phyloP scores from a whole-genome alignment of 495 filamentous ascomycete species.

The Sordaria brevicollis region DNA sequence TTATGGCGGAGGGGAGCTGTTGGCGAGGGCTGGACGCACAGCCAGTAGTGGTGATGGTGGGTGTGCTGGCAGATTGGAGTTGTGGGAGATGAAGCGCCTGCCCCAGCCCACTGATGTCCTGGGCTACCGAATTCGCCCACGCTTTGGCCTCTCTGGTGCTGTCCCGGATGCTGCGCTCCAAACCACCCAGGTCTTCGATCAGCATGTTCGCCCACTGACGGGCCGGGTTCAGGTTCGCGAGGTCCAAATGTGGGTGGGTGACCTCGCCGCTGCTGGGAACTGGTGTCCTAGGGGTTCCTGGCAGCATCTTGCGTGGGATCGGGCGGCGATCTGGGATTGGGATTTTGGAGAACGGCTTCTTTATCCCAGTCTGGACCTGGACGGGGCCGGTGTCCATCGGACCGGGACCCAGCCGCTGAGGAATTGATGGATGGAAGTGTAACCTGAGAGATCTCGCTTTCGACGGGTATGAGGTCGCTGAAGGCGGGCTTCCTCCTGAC shows the following conservation, averaged over 20 bases:
- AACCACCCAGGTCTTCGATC: conserved; percentile 10
- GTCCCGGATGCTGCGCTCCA: conserved; percentile 3
- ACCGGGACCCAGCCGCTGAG: conserved; percentile 1
- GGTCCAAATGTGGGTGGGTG: neutral
- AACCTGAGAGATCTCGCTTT: conserved; percentile 6
- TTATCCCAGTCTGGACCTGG: neutral
- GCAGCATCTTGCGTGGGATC: neutral
- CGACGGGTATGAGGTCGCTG: conserved; percentile 24
- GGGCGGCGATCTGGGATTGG: neutral
- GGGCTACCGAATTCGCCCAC: neutral
- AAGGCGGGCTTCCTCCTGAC: conserved; percentile 6
- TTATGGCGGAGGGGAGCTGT: neutral
- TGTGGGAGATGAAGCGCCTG: neutral
- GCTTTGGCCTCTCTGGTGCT: conserved; percentile 2
- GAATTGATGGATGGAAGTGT: conserved; percentile 6
- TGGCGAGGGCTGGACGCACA: conserved; percentile 19
- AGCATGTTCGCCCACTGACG: conserved; percentile 9
- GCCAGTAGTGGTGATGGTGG: conserved; percentile 49
- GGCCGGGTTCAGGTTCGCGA: conserved; percentile 9
- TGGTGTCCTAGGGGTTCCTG: neutral
- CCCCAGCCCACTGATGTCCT: neutral
- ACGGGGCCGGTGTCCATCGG: neutral
- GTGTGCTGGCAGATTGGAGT: conserved; percentile 37
- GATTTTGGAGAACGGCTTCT: neutral
- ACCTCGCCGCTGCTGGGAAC: neutral